Percentiles rank a stretch among this genome's conserved stretches.
Evolutionary conservation across 2,329 filamentous ascomycete species (phyloP).

Genomic region (Magnaporthiopsis poae): DNA sequence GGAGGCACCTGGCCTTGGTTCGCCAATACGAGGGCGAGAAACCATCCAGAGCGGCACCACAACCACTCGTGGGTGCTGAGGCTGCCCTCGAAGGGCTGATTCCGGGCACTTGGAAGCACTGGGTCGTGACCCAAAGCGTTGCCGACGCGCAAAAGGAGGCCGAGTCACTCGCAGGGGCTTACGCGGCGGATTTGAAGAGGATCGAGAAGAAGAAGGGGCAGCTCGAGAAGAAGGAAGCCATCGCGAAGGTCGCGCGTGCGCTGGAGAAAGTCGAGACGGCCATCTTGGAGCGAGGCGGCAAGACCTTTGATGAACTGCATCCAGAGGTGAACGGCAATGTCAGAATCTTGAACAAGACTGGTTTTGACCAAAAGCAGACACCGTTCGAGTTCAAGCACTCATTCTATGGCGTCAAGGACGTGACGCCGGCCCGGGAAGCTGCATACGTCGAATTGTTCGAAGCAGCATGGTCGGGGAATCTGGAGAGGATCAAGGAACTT

Average conservation of each 20-base stretch:
- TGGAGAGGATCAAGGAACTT: conserved; percentile 54
- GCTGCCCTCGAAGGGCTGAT: conserved; percentile 43
- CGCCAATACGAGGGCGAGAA: conserved; percentile 31
- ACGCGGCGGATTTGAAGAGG: conserved; percentile 25
- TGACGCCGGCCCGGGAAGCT: conserved; percentile 41
- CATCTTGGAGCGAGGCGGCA: conserved; percentile 51
- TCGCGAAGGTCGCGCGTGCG: conserved; percentile 39
- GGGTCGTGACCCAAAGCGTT: conserved; percentile 35
- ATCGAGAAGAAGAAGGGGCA: conserved; percentile 22
- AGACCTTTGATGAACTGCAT: conserved; percentile 56
- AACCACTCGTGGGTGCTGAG: conserved; percentile 28
- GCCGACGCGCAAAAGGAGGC: conserved; percentile 22
- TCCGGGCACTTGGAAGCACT: conserved; percentile 51
- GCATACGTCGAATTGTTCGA: conserved; percentile 63
- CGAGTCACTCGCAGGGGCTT: conserved; percentile 22
- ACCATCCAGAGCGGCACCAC: conserved; percentile 16
- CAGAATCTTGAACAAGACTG: conserved; percentile 9
- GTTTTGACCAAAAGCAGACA: background rate
- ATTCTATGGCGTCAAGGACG: conserved; percentile 45
- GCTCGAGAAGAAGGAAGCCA: conserved; percentile 45
- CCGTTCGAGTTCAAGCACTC: conserved; percentile 39
- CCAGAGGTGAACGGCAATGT: conserved; percentile 33
- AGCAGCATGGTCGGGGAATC: conserved; percentile 62
- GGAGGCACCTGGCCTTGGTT: conserved; percentile 39
- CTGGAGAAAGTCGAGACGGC: conserved; percentile 45